phyloP scores from a whole-genome alignment of 2,329 filamentous ascomycete species.

The Nectriaceae sp. region DNA sequence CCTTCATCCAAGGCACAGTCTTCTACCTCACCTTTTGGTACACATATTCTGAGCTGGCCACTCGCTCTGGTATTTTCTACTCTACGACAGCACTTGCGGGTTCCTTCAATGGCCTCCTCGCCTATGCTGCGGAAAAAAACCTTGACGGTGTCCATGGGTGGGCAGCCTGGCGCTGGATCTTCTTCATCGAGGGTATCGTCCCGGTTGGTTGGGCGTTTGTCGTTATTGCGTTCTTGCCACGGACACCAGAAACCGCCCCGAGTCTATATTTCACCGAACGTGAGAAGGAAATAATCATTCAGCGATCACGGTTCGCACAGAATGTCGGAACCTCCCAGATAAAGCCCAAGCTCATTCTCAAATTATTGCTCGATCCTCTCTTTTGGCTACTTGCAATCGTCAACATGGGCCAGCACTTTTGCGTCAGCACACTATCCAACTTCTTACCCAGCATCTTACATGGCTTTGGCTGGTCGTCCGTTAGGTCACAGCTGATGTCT shows the following conservation, averaged over 20 bases:
- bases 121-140: neutral
- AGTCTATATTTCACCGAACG: neutral
- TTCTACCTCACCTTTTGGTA: neutral
- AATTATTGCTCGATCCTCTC: neutral
- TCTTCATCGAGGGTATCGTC: neutral
- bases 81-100: neutral
- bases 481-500: neutral
- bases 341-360: neutral
- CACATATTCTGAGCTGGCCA: neutral
- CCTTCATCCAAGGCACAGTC: neutral
- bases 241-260: neutral
- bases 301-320: neutral
- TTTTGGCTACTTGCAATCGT: neutral
- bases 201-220: neutral
- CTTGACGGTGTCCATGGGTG: neutral
- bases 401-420: neutral
- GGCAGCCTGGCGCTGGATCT: neutral
- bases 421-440: neutral
- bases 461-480: neutral
- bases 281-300: neutral
- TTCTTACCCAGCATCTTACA: neutral
- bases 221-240: neutral
- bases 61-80: neutral
- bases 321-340: neutral
- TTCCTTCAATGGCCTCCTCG: neutral